Conservation (phyloP, 2,329 filamentous ascomycete genomes). For the Ceratocystis papillata region DNA sequence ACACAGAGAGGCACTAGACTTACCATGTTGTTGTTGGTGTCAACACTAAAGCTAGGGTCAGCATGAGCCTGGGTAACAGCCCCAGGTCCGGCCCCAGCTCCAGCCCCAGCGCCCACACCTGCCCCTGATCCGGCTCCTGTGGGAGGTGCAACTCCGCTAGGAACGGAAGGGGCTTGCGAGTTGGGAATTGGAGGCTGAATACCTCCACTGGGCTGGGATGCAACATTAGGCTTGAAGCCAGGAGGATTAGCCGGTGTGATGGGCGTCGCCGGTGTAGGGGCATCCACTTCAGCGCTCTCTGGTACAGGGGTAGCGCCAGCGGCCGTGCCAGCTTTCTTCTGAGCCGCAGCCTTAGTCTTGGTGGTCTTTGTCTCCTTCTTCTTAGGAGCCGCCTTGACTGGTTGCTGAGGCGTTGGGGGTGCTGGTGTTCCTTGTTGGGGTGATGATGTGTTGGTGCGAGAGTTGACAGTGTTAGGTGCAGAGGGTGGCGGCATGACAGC, state of each 20-base stretch:
- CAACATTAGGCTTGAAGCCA: slow-evolving; percentile 36
- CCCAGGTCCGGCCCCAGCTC: slow-evolving; percentile 33
- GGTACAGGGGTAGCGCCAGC: slow-evolving; percentile 47
- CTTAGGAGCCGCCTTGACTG: slow-evolving; percentile 62
- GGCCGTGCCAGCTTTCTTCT: slow-evolving; percentile 51
- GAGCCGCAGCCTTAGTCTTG: slow-evolving; percentile 52
- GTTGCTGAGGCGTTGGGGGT: slow-evolving; percentile 65
- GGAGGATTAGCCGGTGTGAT: slow-evolving; percentile 48
- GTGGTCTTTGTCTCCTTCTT: slow-evolving; percentile 61
- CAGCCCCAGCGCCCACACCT: slow-evolving; percentile 26
- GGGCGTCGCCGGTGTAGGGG: slow-evolving; percentile 51
- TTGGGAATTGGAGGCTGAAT: slow-evolving; percentile 27
- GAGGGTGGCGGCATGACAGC: slow-evolving; percentile 54
- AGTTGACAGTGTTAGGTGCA: slow-evolving; percentile 46
- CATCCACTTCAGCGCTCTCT: slow-evolving; percentile 48
- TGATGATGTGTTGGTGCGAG: slow-evolving; percentile 46
- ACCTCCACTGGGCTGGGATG: slow-evolving; percentile 31
- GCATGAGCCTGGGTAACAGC: slow-evolving; percentile 38
- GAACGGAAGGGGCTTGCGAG: slow-evolving; percentile 29
- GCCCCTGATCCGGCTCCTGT: slow-evolving; percentile 37
- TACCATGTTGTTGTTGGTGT: slow-evolving; percentile 20
- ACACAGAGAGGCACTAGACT: neutral
- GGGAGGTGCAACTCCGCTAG: slow-evolving; percentile 31
- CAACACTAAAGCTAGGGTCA: slow-evolving; percentile 33
- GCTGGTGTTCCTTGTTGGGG: slow-evolving; percentile 52